Conservation (phyloP, 257 asterid genomes). For the Eucommia ulmoides region DNA sequence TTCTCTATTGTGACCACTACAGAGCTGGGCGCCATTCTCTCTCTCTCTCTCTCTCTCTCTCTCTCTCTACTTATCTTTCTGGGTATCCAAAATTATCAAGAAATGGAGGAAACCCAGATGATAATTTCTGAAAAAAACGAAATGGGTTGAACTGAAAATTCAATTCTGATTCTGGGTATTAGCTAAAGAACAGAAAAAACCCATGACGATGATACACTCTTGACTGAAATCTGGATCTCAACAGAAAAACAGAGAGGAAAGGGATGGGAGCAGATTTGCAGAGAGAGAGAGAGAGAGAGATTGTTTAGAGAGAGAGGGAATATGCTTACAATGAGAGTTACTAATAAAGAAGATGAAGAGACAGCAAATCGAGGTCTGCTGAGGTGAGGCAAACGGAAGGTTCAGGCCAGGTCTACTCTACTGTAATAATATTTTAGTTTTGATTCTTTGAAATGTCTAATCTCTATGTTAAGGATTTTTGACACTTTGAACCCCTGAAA, state of each 20-base stretch:
- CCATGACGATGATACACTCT: neutral
- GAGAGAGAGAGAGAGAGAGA: neutral
- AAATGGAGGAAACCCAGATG: constrained; percentile 14
- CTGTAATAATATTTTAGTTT: no score
- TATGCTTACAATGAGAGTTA: neutral
- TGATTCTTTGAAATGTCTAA: no score
- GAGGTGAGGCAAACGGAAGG: neutral
- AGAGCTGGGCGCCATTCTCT: constrained; percentile 71
- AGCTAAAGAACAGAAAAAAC: neutral
- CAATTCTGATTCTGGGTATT: no score
- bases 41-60: neutral
- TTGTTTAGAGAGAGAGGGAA: neutral
- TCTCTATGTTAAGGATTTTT: no score
- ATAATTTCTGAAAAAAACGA: constrained; percentile 9
- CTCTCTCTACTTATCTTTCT: neutral
- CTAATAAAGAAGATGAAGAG: neutral
- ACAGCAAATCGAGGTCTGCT: no score
- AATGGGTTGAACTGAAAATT: constrained; percentile 13
- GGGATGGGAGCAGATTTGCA: no score
- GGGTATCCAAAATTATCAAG: constrained; percentile 12
- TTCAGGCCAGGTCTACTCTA: neutral
- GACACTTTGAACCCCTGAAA: no score
- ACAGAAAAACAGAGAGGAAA: neutral
- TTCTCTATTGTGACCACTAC: constrained; percentile 63
- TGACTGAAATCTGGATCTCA: neutral